Conservation (phyloP, 495 filamentous ascomycete species). For the Polyplosphaeria fusca region DNA sequence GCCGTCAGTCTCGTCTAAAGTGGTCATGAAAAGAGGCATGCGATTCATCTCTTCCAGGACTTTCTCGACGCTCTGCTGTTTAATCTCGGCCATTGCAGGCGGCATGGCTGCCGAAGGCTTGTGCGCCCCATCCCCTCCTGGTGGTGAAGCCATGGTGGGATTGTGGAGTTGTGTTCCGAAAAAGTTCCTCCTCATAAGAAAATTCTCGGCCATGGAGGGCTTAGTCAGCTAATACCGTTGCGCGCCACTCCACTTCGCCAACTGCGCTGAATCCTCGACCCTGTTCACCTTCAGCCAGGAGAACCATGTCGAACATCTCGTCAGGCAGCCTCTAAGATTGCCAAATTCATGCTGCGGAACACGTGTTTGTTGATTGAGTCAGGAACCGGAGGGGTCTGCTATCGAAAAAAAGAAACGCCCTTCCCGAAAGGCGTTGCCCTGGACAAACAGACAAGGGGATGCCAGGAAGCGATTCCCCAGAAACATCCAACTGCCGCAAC, state of each 20-base stretch:
- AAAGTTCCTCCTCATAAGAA: not conserved
- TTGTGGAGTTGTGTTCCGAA: not conserved
- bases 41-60: conserved; percentile 71
- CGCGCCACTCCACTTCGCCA: too few species aligned
- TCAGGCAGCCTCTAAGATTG: not conserved
- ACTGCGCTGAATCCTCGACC: too few species aligned
- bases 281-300: too few species aligned
- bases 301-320: not conserved
- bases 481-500: not conserved
- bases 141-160: not conserved
- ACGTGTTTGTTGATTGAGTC: conserved; percentile 27
- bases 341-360: not conserved
- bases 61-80: conserved; percentile 65
- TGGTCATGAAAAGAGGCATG: conserved; percentile 92
- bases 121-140: not conserved
- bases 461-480: not conserved
- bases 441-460: not conserved
- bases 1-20: conserved; percentile 65
- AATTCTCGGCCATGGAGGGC: too few species aligned
- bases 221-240: too few species aligned
- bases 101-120: conserved; percentile 46
- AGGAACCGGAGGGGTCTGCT: conserved; percentile 27
- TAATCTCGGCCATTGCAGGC: conserved; percentile 57
- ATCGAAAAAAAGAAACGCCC: conserved; percentile 2
- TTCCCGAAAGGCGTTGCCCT: not conserved